Percentiles rank a stretch among this genome's conserved stretches.
Conservation (phyloP, 345 rosid genomes). For the Viola odorata region DNA sequence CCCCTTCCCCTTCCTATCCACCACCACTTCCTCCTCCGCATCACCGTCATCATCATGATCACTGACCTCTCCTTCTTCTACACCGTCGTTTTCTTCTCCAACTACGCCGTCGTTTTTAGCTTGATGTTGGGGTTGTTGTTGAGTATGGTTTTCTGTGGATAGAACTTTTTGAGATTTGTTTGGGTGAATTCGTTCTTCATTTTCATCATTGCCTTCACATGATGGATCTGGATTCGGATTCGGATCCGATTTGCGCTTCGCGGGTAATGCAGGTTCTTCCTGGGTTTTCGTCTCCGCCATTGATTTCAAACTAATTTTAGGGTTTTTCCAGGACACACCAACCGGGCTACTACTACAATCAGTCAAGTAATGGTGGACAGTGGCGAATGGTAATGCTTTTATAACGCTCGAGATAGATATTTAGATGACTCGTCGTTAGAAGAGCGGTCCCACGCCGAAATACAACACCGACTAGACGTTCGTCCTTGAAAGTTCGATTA, state of each 20-base stretch:
- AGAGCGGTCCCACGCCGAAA: no score
- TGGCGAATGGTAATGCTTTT: neutral
- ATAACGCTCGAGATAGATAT: neutral
- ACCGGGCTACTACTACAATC: neutral
- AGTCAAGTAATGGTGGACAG: neutral
- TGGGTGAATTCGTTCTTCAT: constrained; percentile 22
- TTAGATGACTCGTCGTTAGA: no score
- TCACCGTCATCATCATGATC: constrained; percentile 14
- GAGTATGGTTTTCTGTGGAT: neutral
- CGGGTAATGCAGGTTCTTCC: constrained; percentile 44
- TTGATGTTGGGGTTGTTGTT: neutral
- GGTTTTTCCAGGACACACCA: neutral
- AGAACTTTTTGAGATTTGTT: constrained; percentile 42
- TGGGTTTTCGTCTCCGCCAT: constrained; percentile 52
- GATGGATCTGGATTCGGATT: neutral
- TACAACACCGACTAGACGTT: no score
- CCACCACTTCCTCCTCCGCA: constrained; percentile 32
- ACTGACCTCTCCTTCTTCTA: constrained; percentile 6
- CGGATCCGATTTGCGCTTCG: constrained; percentile 53
- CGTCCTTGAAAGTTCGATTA: no score
- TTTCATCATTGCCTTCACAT: constrained; percentile 1
- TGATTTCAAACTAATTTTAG: constrained; percentile 12
- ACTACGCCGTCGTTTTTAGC: neutral
- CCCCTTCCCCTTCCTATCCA: constrained; percentile 32
- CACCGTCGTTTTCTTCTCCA: neutral